Percentiles rank a stretch among this genome's conserved stretches.
These are phyloP conservation scores for Gentiana straminea DNA, from an alignment of 257 asterid species.

Conservation along the genomic window DNA sequence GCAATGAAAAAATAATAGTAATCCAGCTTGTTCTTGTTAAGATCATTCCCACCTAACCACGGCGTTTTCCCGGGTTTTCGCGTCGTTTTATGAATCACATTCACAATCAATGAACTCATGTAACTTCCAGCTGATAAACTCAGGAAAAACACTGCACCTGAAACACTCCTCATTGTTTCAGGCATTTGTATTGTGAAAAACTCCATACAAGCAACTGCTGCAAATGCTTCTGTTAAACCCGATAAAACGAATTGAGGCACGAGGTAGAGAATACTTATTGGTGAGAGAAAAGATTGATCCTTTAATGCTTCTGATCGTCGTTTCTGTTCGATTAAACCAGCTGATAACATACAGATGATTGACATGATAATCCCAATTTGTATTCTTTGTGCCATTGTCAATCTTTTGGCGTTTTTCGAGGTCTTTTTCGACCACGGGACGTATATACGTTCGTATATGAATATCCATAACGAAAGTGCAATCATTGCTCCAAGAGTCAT, in stretches of 20 bases:
- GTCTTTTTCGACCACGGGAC: conserved; percentile 25
- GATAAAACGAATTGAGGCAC: conserved; percentile 21
- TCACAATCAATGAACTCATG: conserved; percentile 42
- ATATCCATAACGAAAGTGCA: conserved; percentile 32
- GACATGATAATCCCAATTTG: conserved; percentile 43
- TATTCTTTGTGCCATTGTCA: conserved; percentile 31
- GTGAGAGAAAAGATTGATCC: too few relatives aligned
- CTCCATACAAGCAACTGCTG: conserved; percentile 56
- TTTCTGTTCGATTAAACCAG: conserved; percentile 39
- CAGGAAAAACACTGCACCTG: conserved; percentile 50
- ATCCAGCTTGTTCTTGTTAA: conserved; percentile 53
- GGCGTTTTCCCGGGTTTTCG: conserved; percentile 18
- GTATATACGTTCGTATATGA: conserved; percentile 45
- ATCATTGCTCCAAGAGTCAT: conserved; percentile 19
- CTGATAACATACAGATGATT: conserved; percentile 44
- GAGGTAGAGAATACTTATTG: too few relatives aligned
- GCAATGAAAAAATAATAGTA: conserved; percentile 48
- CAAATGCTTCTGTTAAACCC: conserved; percentile 60
- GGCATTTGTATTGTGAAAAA: conserved; percentile 47
- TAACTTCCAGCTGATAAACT: conserved; percentile 48
- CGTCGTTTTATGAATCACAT: conserved; percentile 23
- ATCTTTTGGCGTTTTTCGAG: conserved; percentile 27
- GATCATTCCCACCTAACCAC: conserved; percentile 68
- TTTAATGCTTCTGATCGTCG: neutral
- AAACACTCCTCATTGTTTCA: conserved; percentile 51